phyloP scores from a whole-genome alignment of 768 basidiomycete genomes.

The Leccinum subtestaceum region DNA sequence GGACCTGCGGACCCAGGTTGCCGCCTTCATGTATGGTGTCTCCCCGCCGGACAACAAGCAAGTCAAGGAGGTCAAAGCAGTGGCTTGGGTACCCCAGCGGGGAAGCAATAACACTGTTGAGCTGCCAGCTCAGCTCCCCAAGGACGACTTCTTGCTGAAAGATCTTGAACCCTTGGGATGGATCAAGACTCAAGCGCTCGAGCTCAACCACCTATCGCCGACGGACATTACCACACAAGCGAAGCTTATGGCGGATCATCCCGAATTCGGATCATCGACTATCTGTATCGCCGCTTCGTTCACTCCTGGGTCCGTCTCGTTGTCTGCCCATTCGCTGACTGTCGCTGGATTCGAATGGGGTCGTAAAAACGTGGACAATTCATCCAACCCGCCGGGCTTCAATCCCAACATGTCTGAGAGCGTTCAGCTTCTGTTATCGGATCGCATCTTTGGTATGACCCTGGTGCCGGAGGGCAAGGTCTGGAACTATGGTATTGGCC shows the following conservation, averaged over 20 bases:
- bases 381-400: constrained; percentile 85
- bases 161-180: constrained; percentile 94
- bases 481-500: constrained; percentile 95
- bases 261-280: constrained; percentile 90
- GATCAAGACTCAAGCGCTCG: constrained; percentile 95
- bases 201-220: constrained; percentile 89
- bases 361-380: constrained; percentile 85
- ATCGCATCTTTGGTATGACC: constrained; percentile 94
- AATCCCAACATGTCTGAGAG: constrained; percentile 99
- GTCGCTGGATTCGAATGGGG: constrained; percentile 98
- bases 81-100: constrained; percentile 97
- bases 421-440: constrained; percentile 88
- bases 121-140: constrained; percentile 83
- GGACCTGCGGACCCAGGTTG: constrained; percentile 94
- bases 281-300: constrained; percentile 95
- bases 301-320: constrained; percentile 95
- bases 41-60: constrained; percentile 56
- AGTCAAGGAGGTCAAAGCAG: constrained; percentile 86
- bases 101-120: constrained; percentile 95
- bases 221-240: constrained; percentile 93
- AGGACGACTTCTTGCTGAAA: constrained; percentile 92
- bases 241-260: constrained; percentile 94
- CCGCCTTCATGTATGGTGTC: constrained; percentile 88
- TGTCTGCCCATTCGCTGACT: constrained; percentile 88
- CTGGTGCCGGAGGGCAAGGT: constrained; percentile 90